Conservation (phyloP, 495 filamentous ascomycete species). For the Trichocladium antarcticum region DNA sequence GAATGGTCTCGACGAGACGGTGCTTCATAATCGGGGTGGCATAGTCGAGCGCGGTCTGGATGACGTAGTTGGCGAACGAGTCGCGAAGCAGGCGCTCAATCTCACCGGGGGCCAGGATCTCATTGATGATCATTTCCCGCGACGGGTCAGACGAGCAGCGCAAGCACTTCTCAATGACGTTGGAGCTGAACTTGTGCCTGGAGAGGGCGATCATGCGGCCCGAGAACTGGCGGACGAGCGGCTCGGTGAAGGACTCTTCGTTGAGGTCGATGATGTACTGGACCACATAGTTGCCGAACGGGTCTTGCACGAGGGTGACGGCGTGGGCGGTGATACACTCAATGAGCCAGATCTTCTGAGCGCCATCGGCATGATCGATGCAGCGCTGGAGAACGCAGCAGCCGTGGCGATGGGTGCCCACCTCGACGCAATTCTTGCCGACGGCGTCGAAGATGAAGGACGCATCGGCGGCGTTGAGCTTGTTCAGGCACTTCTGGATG, state of each 20-base stretch:
- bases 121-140: slow-evolving; percentile 70
- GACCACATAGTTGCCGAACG: slow-evolving; percentile 96
- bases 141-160: slow-evolving; percentile 59
- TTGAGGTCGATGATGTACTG: slow-evolving; percentile 95
- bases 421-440: slow-evolving; percentile 69
- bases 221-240: slow-evolving; percentile 64
- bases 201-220: slow-evolving; percentile 66
- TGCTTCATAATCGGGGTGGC: slow-evolving; percentile 58
- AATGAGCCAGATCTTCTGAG: slow-evolving; percentile 80
- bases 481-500: slow-evolving; percentile 97
- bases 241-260: slow-evolving; percentile 71
- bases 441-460: slow-evolving; percentile 96
- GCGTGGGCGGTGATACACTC: slow-evolving; percentile 72
- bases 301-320: slow-evolving; percentile 79
- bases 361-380: slow-evolving; percentile 88
- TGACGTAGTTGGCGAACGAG: slow-evolving; percentile 90
- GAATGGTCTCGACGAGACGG: slow-evolving; percentile 68
- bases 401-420: slow-evolving; percentile 94
- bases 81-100: slow-evolving; percentile 81
- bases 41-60: slow-evolving; percentile 90
- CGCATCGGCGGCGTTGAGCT: slow-evolving; percentile 66
- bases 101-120: slow-evolving; percentile 63
- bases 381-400: slow-evolving; percentile 97
- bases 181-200: slow-evolving; percentile 98
- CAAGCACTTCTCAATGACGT: slow-evolving; percentile 95